Percentiles rank a stretch among this genome's conserved stretches.
Evolutionary conservation across 257 asterid species (phyloP).

Genomic region (Solanum gandarillasii): DNA sequence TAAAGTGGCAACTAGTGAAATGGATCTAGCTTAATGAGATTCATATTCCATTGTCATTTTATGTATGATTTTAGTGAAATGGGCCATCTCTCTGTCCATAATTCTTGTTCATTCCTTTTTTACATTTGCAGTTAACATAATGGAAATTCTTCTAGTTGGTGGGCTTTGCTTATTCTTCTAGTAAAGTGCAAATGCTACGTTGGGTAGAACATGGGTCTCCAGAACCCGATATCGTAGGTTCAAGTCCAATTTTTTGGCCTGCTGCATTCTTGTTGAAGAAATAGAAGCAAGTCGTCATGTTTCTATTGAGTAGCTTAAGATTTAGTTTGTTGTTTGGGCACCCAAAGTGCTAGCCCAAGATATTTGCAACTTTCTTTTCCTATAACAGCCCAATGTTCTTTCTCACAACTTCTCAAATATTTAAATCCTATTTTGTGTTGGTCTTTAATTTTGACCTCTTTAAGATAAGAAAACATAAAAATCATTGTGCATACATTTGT

Average conservation of each 20-base stretch:
- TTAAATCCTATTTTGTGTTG: not conserved
- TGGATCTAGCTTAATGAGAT: not conserved
- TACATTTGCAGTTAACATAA: not conserved
- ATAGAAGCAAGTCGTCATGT: not conserved
- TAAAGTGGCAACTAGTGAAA: not conserved
- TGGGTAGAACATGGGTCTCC: not conserved
- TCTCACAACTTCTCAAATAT: too few relatives aligned
- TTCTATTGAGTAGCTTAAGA: not conserved
- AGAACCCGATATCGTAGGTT: not conserved
- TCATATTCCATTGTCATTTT: not conserved
- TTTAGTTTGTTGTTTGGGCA: not conserved
- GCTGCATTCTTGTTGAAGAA: not conserved
- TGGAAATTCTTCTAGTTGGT: not conserved
- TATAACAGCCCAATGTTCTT: not conserved
- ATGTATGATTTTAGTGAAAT: not conserved
- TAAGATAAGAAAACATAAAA: too few relatives aligned
- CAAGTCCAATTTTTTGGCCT: not conserved
- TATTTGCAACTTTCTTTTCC: not conserved
- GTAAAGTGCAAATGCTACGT: not conserved
- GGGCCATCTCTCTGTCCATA: not conserved
- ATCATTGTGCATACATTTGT: not conserved
- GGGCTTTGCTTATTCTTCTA: not conserved
- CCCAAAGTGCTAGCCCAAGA: not conserved
- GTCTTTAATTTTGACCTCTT: not conserved
- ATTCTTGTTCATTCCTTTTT: not conserved